These are phyloP conservation scores for Neurospora sp. DNA, from an alignment of 495 filamentous ascomycete species.

Conservation along the genomic window DNA sequence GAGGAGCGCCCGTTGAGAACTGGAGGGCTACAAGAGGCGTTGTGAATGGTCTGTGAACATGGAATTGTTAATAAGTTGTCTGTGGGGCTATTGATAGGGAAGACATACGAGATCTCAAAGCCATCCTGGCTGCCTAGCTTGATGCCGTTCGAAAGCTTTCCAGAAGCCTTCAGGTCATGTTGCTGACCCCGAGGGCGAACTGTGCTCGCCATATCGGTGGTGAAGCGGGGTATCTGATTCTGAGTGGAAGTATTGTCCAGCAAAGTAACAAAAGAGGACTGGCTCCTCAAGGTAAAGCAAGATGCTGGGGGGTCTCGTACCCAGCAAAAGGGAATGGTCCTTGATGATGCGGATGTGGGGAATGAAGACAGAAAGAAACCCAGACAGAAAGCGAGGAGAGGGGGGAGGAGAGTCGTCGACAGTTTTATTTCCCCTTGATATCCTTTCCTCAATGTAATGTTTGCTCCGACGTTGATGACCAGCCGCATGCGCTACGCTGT, in stretches of 20 bases:
- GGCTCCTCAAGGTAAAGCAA: not conserved
- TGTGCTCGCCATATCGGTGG: not conserved
- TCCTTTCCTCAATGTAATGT: not conserved
- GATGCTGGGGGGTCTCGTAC: not conserved
- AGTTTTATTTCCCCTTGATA: not conserved
- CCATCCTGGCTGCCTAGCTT: not conserved
- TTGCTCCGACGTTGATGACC: not conserved
- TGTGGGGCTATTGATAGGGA: not conserved
- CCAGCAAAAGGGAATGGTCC: not conserved
- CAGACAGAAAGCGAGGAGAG: not conserved
- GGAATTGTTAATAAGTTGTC: not conserved
- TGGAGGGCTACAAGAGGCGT: slow-evolving; percentile 7
- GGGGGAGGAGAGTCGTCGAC: not conserved
- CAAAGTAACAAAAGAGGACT: not conserved
- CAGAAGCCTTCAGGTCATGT: not conserved
- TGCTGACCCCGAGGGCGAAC: not conserved
- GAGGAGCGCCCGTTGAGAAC: slow-evolving; percentile 6
- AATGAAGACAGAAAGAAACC: not conserved
- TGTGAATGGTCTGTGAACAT: slow-evolving; percentile 14
- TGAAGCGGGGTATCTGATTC: not conserved
- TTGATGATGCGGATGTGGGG: not conserved
- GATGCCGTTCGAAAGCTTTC: not conserved
- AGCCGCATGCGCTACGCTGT: not conserved
- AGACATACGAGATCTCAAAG: not conserved
- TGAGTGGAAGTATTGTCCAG: not conserved